phyloP scores from a whole-genome alignment of 441 rosid genomes.

The Rhodomyrtus psidioides region DNA sequence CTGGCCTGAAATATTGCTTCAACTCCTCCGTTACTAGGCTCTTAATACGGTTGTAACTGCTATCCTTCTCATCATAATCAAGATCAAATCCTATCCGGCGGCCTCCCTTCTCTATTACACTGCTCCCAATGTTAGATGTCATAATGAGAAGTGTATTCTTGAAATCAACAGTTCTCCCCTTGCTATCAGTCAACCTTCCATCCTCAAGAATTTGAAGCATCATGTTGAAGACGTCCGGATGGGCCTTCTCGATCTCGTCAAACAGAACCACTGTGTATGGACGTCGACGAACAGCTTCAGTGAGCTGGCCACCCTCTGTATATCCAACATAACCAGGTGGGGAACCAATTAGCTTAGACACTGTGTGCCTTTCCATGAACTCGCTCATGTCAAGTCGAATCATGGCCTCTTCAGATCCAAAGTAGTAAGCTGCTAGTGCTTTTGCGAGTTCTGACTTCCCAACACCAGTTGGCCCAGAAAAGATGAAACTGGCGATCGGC shows the following conservation, averaged over 20 bases:
- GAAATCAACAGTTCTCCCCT: conserved; percentile 96
- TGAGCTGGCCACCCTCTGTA: conserved; percentile 94
- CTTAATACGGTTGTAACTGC: conserved; percentile 88
- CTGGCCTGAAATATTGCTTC: conserved; percentile 91
- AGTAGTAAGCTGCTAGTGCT: conserved; percentile 89
- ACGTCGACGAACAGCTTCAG: conserved; percentile 94
- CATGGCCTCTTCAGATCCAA: conserved; percentile 97
- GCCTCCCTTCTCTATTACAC: conserved; percentile 90
- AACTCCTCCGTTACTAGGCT: conserved; percentile 87
- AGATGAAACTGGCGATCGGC: conserved; percentile 97
- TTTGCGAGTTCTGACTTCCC: conserved; percentile 98
- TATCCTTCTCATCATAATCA: conserved; percentile 87
- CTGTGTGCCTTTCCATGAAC: conserved; percentile 96
- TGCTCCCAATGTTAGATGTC: conserved; percentile 99
- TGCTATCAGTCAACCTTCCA: conserved; percentile 95
- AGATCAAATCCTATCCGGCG: conserved; percentile 91
- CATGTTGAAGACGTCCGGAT: conserved; percentile 96
- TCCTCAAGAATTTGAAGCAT: conserved; percentile 99
- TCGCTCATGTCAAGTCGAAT: conserved; percentile 98
- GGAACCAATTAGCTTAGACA: conserved; percentile 94
- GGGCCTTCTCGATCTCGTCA: conserved; percentile 98
- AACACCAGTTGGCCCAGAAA: conserved; percentile 99
- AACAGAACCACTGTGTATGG: conserved; percentile 88
- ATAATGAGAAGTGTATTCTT: conserved; percentile 92
- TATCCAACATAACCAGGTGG: conserved; percentile 99